These are phyloP conservation scores for Ballota nigra DNA, from an alignment of 257 asterid species.

Conservation along the genomic window DNA sequence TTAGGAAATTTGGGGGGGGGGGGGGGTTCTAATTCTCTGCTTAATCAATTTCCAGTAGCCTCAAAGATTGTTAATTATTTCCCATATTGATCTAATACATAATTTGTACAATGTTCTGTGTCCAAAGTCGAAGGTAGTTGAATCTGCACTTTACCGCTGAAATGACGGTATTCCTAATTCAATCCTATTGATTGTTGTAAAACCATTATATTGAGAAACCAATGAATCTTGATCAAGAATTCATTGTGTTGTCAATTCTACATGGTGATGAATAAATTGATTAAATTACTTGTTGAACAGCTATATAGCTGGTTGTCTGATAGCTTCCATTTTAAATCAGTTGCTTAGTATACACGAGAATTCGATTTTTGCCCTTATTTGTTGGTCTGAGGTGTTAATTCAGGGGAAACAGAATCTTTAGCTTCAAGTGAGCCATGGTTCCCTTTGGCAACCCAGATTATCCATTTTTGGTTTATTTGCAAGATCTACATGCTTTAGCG, in stretches of 20 bases:
- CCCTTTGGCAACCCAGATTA: background rate
- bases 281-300: background rate
- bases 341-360: background rate
- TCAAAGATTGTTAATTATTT: background rate
- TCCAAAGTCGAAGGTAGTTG: background rate
- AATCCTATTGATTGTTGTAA: background rate
- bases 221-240: background rate
- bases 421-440: background rate
- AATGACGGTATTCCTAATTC: background rate
- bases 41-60: background rate
- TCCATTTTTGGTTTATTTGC: background rate
- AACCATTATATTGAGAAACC: background rate
- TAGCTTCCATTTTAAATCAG: background rate
- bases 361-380: background rate
- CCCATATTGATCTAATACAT: background rate
- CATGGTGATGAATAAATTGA: background rate
- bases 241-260: background rate
- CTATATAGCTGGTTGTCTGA: background rate
- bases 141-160: background rate
- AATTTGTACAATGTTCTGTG: background rate
- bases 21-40: background rate
- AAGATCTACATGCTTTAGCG: background rate
- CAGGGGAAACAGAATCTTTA: background rate
- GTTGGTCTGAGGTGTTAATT: background rate
- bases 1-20: slow-evolving; percentile 1